Evolutionary conservation across 371 early-diverging fungal genomes (phyloP), one percentile per base, ranked within the genome.

Genomic region (Rhizoclosmatium hyalinum): DNA sequence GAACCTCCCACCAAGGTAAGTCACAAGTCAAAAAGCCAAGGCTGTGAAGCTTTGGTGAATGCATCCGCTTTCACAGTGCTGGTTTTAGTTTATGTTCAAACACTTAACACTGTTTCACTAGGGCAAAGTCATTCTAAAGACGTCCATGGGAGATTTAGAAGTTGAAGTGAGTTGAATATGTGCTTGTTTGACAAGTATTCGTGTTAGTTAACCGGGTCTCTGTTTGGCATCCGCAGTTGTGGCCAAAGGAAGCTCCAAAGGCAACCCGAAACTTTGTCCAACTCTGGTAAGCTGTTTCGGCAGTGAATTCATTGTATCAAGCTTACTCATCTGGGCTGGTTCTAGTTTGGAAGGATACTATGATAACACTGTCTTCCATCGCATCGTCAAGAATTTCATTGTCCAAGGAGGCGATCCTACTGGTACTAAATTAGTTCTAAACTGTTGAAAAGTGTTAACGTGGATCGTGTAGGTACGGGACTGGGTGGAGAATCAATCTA

Each of bases 401-500:
- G 90, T 98, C 2, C 99, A 99, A 80, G 96, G 97, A 24, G 99
- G 99, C 64, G 99, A 99, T 83, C 96, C 99, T 2, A 94, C 85
- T n/a, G 85, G 85, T 68, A 50, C 6, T 17, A 50, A 50, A 17
- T 17, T 32, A 32, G 32, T 32, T 54, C 42, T 2, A 1, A 14
- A 64, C 61, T 21, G 19, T 50, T 3, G 24, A 24, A 72, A 2
- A 41, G 32, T 32, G 32, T 32, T 32, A 32, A 32, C 32, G 32
- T 46, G 14, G 19, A 12, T 60, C 53, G 24, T 32, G n/a, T 14
- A 81, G 81, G 82, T 45, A 80, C 82, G 53, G 85, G 85, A 12
- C 39, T 56, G 3, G 97, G 98, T 65, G 98, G 98, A 5, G 95
- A 95, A 74, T 94, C 95, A 10, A 86, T 93, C 41, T 95, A 93